These are phyloP conservation scores for Gracilaria domingensis DNA, from an alignment of 23 red algal species.

Conservation along the genomic window DNA sequence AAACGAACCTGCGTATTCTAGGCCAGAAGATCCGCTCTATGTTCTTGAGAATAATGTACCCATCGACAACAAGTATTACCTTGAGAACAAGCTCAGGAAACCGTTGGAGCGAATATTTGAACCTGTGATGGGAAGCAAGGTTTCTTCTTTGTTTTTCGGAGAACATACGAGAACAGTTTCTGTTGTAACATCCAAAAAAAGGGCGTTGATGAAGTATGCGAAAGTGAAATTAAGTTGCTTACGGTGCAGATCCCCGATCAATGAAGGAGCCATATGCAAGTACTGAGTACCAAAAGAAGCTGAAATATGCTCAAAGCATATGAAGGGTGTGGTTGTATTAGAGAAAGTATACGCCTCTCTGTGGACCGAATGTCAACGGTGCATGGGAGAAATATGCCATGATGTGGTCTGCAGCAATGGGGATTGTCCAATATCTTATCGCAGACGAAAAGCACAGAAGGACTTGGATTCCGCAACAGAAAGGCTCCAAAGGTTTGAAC, in stretches of 20 bases:
- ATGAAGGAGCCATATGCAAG: constrained; percentile 78
- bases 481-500: constrained; percentile 78
- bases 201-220: constrained; percentile 91
- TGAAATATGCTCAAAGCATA: constrained; percentile 66
- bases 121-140: constrained; percentile 63
- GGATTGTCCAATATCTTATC: constrained; percentile 99
- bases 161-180: constrained; percentile 90
- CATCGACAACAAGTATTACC: constrained; percentile 95
- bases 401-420: constrained; percentile 98
- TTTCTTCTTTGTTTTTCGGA: constrained; percentile 84
- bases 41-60: constrained; percentile 91
- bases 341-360: constrained; percentile 82
- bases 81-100: constrained; percentile 99
- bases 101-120: constrained; percentile 98
- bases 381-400: constrained; percentile 96
- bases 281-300: constrained; percentile 79
- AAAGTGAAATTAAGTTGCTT: constrained; percentile 85
- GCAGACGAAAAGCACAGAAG: constrained; percentile 91
- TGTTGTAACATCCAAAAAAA: constrained; percentile 85
- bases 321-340: constrained; percentile 39
- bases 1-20: constrained; percentile 82
- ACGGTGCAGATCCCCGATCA: constrained; percentile 83
- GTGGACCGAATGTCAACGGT: constrained; percentile 99
- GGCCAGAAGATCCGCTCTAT: constrained; percentile 97
- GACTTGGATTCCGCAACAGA: constrained; percentile 83